Percentiles rank a stretch among this genome's conserved stretches.
Conservation (phyloP, 2,329 filamentous ascomycete species). For the Monilinia polystroma region DNA sequence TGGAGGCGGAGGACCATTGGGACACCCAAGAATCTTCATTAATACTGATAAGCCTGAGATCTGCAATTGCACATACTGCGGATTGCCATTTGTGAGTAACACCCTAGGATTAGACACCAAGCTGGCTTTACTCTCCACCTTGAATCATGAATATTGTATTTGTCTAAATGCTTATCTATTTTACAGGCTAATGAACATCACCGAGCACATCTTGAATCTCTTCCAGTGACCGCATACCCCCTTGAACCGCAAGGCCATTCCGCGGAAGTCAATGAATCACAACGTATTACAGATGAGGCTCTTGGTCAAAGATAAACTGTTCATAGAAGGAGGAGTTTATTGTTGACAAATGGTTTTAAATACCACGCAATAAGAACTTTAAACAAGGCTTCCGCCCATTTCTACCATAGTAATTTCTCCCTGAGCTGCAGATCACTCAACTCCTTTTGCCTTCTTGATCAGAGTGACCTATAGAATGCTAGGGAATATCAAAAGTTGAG, state of each 20-base stretch:
- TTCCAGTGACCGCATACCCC: conserved; percentile 78
- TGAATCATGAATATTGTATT: background rate
- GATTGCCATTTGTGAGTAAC: conserved; percentile 73
- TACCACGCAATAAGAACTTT: conserved; percentile 30
- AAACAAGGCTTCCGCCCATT: background rate
- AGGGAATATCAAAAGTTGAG: background rate
- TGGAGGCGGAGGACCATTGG: conserved; percentile 84
- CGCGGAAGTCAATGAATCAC: conserved; percentile 57
- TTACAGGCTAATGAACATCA: conserved; percentile 84
- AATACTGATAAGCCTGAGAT: conserved; percentile 98
- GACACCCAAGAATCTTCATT: conserved; percentile 94
- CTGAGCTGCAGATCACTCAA: background rate
- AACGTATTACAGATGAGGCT: conserved; percentile 58
- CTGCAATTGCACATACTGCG: conserved; percentile 86
- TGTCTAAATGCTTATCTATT: background rate
- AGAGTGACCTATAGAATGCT: background rate
- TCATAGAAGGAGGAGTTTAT: conserved; percentile 19
- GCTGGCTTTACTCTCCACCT: background rate
- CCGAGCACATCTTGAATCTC: conserved; percentile 77
- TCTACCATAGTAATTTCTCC: background rate
- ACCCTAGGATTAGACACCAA: background rate
- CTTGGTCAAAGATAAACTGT: conserved; percentile 57
- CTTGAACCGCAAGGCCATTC: conserved; percentile 60
- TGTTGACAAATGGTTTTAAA: conserved; percentile 29
- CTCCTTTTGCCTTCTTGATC: background rate